Evolutionary conservation across 768 basidiomycete species (phyloP), one percentile per base, ranked within the genome.

Genomic region (Filobasidium wieringae): DNA sequence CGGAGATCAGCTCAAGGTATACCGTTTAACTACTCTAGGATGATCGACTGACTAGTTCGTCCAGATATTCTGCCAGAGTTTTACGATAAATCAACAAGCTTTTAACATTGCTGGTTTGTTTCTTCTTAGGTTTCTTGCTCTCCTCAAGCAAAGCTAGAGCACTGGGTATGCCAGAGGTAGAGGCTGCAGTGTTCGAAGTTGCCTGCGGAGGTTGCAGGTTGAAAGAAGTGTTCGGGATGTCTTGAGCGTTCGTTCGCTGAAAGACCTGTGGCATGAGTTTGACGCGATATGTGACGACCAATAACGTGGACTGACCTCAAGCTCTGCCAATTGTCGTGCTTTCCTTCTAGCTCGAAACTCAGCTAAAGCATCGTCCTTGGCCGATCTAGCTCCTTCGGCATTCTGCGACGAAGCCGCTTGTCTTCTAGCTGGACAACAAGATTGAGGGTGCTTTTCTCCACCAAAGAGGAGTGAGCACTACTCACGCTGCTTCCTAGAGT

Each of bases 221-320:
- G 64, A 69, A 72, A 1, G 67, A 69, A 0, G 59, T 41, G 65
- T 58, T 15, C 5, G 71, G 71, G 30, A 70, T 68, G 49, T 72
- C 71, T 22, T 69, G 68, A 7, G 69, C 66, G 51, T 72, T 72
- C 0, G 71, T 72, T 7, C 71, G 62, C 71, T 72, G 57, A 9
- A 49, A 8, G 9, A 15, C 24, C 4, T 14, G 26, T n/a, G 6
- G 55, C 11, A 31, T 8, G 37, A 5, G 12, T 7, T 9, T 15
- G 27, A 4, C n/a, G 32, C 22, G 7, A 60, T 22, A 14, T 8
- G 37, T 4, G 12, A 7, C 22, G 33, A 19, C 12, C 36, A 32
- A 15, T 49, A 8, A 14, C 24, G 19, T 26, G 15, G 19, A 64
- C 69, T 43, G 51, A 69, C 71, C 62, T 72, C 71, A 6, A 72